Evolutionary conservation across 129 eudicot species (phyloP), one percentile per base, ranked within the genome.

Genomic region (Lactuca saligna): DNA sequence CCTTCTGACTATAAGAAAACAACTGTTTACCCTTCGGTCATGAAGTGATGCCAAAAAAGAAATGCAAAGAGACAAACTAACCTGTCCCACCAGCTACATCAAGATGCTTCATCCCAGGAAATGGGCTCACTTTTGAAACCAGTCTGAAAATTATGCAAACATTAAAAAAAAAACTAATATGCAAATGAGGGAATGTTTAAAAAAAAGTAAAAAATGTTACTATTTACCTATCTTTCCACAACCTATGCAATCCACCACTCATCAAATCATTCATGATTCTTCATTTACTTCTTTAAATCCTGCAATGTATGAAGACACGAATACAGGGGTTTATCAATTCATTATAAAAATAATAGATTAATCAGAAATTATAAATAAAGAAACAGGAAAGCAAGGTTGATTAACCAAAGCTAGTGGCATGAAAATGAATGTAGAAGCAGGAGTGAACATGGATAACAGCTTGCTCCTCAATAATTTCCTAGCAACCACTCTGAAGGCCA

Each of bases 21-120:
- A 11, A 39, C 44, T 11, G 7, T 39, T 39, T 39, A 39, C 44
- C 44, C 44, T 39, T 39, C 11, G 1, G 1, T 25, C 29, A 1
- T 25, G 29, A 25, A 25, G 29, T 25, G 29, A 25, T 25, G 29
- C 29, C 29, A 25, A 25, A 25, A 0, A 25, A 25, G 2, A 25
- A 25, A 25, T 25, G 1, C 29, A 39, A 39, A 39, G 7, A 59
- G 60, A 31, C 35, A 14, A 57, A 34, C 82, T 37, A 68, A 89
- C 99, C 99, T 78, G 99, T 93, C 63, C 99, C 99, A 37, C 99
- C 99, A 73, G 99, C 99, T 54, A 93, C 92, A 87, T 93, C 99
- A 78, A 93, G 97, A 85, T 93, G 97, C 83, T 87, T 93, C 95
- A 93, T 93, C 62, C 99, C 99, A 25, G 97, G 99, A 80, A 89